Evolutionary conservation across 495 filamentous ascomycete genomes (phyloP).

Genomic region (Trichoderma parareesei): DNA sequence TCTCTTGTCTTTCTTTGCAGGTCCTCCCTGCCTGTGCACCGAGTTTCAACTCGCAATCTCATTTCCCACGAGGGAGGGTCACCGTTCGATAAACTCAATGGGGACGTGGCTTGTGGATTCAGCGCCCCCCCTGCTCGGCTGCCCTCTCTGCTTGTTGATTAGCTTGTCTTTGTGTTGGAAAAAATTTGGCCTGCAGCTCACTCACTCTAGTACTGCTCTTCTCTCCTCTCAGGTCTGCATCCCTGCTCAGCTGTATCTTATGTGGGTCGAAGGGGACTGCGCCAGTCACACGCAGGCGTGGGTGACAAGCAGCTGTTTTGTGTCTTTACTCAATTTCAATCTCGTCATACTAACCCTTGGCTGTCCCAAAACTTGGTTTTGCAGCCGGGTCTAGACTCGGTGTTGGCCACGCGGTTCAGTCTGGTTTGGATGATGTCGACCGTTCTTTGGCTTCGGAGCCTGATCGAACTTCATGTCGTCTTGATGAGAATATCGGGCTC

Average conservation of each 20-base stretch:
- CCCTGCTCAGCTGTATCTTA: slow-evolving; percentile 6
- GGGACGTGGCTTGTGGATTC: not conserved
- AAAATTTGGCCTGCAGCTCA: not conserved
- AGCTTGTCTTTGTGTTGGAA: not conserved
- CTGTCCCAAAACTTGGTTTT: not conserved
- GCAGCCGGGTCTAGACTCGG: not conserved
- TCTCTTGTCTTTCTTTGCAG: too few species aligned
- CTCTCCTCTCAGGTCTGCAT: not conserved
- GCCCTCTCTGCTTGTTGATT: not conserved
- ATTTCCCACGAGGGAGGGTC: not conserved
- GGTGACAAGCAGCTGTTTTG: not conserved
- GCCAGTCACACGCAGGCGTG: not conserved
- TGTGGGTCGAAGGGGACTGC: not conserved
- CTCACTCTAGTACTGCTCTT: not conserved
- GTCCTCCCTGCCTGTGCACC: not conserved
- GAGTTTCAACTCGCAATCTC: slow-evolving; percentile 3
- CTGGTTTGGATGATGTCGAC: too few species aligned
- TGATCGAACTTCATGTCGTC: too few species aligned
- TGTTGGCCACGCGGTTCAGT: not conserved
- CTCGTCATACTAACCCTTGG: not conserved
- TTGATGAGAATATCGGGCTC: too few species aligned
- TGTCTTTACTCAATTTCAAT: not conserved
- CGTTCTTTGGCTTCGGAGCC: too few species aligned
- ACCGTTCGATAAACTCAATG: slow-evolving; percentile 8
- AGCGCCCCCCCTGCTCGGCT: not conserved